A percentile compares a stretch with the other conserved stretches of the same genome.
These are phyloP conservation scores for Phytophthora multivora DNA, from an alignment of 352 stramenopile genomes.

Conservation along the genomic window DNA sequence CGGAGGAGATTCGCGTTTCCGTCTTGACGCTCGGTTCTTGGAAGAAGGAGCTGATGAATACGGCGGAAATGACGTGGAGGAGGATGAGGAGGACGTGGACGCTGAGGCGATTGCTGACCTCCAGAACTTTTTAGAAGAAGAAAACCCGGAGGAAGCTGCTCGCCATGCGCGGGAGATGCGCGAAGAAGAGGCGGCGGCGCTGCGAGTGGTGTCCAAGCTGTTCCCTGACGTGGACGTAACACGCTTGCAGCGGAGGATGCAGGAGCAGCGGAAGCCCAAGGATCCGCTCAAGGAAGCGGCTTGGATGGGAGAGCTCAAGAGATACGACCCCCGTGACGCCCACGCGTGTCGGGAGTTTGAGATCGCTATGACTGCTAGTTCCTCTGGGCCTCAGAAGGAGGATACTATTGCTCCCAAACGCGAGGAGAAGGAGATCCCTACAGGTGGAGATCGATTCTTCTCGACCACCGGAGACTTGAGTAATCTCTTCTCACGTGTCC, in stretches of 20 bases:
- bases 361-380: constrained; percentile 37
- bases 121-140: constrained; percentile 58
- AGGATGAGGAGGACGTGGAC: constrained; percentile 27
- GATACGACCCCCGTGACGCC: constrained; percentile 65
- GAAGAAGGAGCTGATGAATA: constrained; percentile 71
- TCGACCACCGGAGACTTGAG: constrained; percentile 57
- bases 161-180: constrained; percentile 48
- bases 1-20: constrained; percentile 77
- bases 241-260: constrained; percentile 57
- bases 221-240: constrained; percentile 76
- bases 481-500: constrained; percentile 77
- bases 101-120: constrained; percentile 36
- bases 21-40: constrained; percentile 77
- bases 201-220: constrained; percentile 60
- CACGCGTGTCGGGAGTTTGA: constrained; percentile 57
- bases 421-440: constrained; percentile 55
- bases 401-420: constrained; percentile 18
- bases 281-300: constrained; percentile 72
- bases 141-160: constrained; percentile 38
- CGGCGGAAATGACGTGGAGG: constrained; percentile 46
- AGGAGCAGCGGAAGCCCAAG: constrained; percentile 47
- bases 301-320: constrained; percentile 80
- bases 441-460: constrained; percentile 78
- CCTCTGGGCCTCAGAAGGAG: constrained; percentile 26
- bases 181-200: constrained; percentile 52